Evolutionary conservation across 768 basidiomycete genomes (phyloP).

Genomic region (Mycena sanguinolenta): DNA sequence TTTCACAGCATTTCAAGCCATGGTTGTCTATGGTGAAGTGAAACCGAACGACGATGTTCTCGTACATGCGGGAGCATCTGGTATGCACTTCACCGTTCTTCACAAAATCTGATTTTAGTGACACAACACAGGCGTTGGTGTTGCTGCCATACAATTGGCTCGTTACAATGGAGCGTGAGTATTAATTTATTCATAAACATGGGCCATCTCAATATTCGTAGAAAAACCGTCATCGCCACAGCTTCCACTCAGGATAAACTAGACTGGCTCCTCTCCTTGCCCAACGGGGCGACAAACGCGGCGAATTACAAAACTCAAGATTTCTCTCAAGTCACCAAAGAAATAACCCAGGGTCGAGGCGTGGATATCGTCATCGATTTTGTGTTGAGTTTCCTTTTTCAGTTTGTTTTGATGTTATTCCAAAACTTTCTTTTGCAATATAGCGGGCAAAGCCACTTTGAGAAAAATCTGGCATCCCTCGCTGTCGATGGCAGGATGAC

Average conservation of each 20-base stretch:
- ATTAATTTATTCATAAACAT: conserved; percentile 7
- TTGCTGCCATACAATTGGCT: conserved; percentile 91
- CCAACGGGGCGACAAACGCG: conserved; percentile 78
- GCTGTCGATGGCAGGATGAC: conserved; percentile 84
- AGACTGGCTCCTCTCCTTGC: conserved; percentile 76
- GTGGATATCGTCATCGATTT: conserved; percentile 91
- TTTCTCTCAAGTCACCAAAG: conserved; percentile 81
- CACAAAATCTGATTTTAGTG: neutral
- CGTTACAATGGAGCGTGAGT: conserved; percentile 80
- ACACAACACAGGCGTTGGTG: conserved; percentile 68
- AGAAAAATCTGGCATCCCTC: conserved; percentile 77
- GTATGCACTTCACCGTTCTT: conserved; percentile 16
- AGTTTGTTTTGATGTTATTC: neutral
- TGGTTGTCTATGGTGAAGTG: conserved; percentile 76
- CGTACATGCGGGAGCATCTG: conserved; percentile 92
- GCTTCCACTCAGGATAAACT: conserved; percentile 89
- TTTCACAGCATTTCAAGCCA: conserved; percentile 59
- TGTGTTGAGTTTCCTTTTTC: conserved; percentile 49
- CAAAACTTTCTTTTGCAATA: neutral
- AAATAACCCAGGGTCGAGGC: conserved; percentile 75
- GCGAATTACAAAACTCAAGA: conserved; percentile 90
- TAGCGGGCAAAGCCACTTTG: conserved; percentile 76
- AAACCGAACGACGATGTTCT: conserved; percentile 82
- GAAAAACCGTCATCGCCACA: conserved; percentile 83
- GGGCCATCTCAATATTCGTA: conserved; percentile 42